These are phyloP conservation scores for Suillus variegatus DNA, from an alignment of 768 basidiomycete genomes.

Conservation along the genomic window DNA sequence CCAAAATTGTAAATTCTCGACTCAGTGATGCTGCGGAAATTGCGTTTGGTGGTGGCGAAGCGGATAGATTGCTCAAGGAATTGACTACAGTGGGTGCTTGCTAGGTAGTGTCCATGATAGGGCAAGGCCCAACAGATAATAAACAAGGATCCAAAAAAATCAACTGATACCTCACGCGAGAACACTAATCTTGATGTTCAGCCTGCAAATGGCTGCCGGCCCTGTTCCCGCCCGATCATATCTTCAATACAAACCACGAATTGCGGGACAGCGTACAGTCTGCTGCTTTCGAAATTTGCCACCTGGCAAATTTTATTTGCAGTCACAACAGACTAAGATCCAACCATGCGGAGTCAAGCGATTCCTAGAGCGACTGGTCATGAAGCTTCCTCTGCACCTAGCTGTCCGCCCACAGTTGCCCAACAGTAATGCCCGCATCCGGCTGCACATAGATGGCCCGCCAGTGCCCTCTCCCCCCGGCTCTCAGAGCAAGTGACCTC, in stretches of 20 bases:
- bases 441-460: slow-evolving; percentile 70
- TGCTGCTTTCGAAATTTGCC: background rate
- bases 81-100: too few species aligned
- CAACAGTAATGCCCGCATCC: slow-evolving; percentile 86
- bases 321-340: background rate
- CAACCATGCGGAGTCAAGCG: background rate
- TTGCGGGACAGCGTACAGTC: background rate
- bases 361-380: background rate
- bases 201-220: too few species aligned
- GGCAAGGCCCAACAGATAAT: too few species aligned
- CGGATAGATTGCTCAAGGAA: too few species aligned
- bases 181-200: too few species aligned
- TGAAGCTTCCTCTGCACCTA: background rate
- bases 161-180: too few species aligned
- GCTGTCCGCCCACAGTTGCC: slow-evolving; percentile 40
- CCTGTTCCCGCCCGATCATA: too few species aligned
- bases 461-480: slow-evolving; percentile 15
- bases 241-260: too few species aligned
- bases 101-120: too few species aligned
- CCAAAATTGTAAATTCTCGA: background rate
- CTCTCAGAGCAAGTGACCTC: slow-evolving; percentile 7
- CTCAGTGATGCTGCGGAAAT: background rate
- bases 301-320: too few species aligned
- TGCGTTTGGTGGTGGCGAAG: too few species aligned
- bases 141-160: too few species aligned